Evolutionary conservation across 257 asterid species (phyloP).

Genomic region (Forsythia suspensa): DNA sequence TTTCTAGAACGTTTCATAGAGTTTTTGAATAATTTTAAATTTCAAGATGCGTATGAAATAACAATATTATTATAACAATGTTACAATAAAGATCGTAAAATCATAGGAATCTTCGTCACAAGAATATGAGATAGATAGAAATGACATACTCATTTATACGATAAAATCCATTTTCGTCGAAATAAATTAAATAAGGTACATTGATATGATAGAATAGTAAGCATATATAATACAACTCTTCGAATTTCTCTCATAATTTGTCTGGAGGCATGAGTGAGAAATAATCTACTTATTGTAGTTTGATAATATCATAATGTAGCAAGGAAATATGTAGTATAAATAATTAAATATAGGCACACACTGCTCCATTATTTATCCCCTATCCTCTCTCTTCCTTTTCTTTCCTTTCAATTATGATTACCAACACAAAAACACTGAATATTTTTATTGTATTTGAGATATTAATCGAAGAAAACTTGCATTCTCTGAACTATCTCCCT

Average conservation of each 20-base stretch:
- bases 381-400: no score
- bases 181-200: no score
- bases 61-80: not conserved
- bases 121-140: not conserved
- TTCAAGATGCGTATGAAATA: no score
- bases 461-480: conserved; percentile 9
- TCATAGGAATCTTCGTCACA: not conserved
- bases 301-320: not conserved
- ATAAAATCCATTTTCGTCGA: no score
- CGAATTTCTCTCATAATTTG: not conserved
- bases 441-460: no score
- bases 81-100: no score
- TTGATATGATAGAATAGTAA: not conserved
- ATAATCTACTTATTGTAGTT: not conserved
- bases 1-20: no score
- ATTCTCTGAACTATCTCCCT: conserved; percentile 45
- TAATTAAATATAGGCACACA: no score
- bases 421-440: no score
- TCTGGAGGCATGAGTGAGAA: not conserved
- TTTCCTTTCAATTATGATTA: no score
- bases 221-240: not conserved
- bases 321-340: not conserved
- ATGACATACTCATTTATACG: not conserved
- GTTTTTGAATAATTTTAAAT: no score
- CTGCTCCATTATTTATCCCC: no score